Percentiles rank a stretch among this genome's conserved stretches.
phyloP scores from a whole-genome alignment of 768 basidiomycete species.

The Suillus americanus region DNA sequence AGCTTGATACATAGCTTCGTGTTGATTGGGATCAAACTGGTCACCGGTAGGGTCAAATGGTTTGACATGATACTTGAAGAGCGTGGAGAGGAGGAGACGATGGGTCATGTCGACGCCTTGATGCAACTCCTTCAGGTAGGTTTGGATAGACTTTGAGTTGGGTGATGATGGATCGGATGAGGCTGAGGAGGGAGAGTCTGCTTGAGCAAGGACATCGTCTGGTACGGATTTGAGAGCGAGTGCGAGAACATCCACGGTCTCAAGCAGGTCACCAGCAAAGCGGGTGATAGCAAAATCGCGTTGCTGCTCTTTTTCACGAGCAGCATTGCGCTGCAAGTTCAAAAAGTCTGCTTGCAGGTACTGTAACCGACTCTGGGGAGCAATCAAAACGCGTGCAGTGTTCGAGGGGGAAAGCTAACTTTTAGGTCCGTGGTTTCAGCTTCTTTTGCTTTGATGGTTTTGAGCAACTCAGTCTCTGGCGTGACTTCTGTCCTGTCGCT shows the following conservation, averaged over 20 bases:
- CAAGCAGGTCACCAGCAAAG: slow-evolving; percentile 88
- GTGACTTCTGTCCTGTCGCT: slow-evolving; percentile 25
- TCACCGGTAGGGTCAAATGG: slow-evolving; percentile 92
- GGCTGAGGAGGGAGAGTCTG: slow-evolving; percentile 25
- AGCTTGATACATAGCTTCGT: slow-evolving; percentile 94
- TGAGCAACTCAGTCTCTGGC: slow-evolving; percentile 36
- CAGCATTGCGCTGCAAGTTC: slow-evolving; percentile 90
- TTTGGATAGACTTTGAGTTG: slow-evolving; percentile 51
- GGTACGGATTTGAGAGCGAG: slow-evolving; percentile 84
- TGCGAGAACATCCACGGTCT: slow-evolving; percentile 87
- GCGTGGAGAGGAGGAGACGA: slow-evolving; percentile 81
- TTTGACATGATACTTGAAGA: slow-evolving; percentile 90
- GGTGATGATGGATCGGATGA: slow-evolving; percentile 32
- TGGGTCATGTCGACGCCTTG: slow-evolving; percentile 92
- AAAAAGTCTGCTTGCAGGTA: slow-evolving; percentile 95
- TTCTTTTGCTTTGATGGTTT: slow-evolving; percentile 79
- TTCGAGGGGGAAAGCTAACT: slow-evolving; percentile 43
- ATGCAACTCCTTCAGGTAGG: slow-evolving; percentile 70
- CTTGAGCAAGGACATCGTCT: slow-evolving; percentile 38
- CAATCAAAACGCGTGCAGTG: slow-evolving; percentile 10
- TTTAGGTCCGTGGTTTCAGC: slow-evolving; percentile 81
- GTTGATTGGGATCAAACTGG: slow-evolving; percentile 90
- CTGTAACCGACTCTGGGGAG: slow-evolving; percentile 73
- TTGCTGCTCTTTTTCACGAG: slow-evolving; percentile 89
- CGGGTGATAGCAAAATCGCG: slow-evolving; percentile 90